phyloP scores from a whole-genome alignment of 2,329 filamentous ascomycete species.

The Aspergillus chevalieri region DNA sequence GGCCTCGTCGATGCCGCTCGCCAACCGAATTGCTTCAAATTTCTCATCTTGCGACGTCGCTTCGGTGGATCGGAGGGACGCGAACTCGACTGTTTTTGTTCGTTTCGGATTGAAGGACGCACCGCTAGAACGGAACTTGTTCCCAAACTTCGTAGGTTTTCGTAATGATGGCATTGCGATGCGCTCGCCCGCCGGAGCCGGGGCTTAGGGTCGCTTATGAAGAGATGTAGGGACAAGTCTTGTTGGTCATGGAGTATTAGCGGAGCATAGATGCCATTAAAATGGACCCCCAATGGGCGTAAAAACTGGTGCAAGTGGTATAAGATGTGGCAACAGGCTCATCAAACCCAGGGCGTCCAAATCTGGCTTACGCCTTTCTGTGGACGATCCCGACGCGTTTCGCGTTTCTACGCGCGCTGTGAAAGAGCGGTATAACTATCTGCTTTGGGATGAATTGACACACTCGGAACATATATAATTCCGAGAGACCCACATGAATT shows the following conservation, averaged over 20 bases:
- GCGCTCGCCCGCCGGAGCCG: conserved; percentile 17
- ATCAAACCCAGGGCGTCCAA: conserved; percentile 6
- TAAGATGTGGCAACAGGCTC: background rate
- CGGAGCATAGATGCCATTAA: conserved; percentile 9
- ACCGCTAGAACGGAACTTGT: conserved; percentile 42
- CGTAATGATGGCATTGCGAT: conserved; percentile 40
- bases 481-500: conserved; percentile 1
- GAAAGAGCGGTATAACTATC: conserved; percentile 8
- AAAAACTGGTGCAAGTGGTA: conserved; percentile 1
- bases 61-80: conserved; percentile 67
- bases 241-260: conserved; percentile 18
- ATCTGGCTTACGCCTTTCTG: conserved; percentile 10
- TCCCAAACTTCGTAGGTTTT: conserved; percentile 61
- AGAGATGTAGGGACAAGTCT: conserved; percentile 8
- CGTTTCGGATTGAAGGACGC: conserved; percentile 46
- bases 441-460: background rate
- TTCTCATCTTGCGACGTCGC: conserved; percentile 89
- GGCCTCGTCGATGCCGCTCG: conserved; percentile 83
- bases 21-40: conserved; percentile 75
- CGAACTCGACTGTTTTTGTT: conserved; percentile 73
- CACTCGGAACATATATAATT: conserved; percentile 8
- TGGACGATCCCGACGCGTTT: conserved; percentile 23
- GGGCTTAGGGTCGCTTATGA: conserved; percentile 16
- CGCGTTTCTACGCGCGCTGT: conserved; percentile 27
- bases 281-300: conserved; percentile 1